phyloP scores from a whole-genome alignment of 768 basidiomycete genomes.

The Daedalea quercina region DNA sequence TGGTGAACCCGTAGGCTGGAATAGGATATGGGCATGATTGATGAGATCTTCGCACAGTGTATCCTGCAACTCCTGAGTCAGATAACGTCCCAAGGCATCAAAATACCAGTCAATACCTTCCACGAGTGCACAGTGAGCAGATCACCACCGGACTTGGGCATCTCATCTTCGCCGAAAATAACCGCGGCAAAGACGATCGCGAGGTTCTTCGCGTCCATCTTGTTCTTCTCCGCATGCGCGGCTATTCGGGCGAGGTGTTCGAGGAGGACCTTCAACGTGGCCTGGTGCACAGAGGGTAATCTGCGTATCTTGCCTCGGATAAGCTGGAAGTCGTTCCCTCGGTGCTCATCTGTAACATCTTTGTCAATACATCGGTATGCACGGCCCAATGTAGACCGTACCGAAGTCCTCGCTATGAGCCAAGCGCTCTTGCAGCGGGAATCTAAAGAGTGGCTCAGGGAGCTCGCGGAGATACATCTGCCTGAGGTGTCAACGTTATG shows the following conservation, averaged over 20 bases:
- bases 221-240: constrained; percentile 64
- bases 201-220: constrained; percentile 91
- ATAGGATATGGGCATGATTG: constrained; percentile 56
- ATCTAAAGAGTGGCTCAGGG: constrained; percentile 85
- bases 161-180: constrained; percentile 88
- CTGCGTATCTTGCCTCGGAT: constrained; percentile 83
- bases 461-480: constrained; percentile 72
- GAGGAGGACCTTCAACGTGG: constrained; percentile 70
- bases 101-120: constrained; percentile 46
- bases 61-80: constrained; percentile 33
- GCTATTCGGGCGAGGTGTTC: constrained; percentile 80
- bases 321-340: constrained; percentile 62
- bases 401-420: constrained; percentile 77
- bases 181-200: constrained; percentile 87
- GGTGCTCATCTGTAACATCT: constrained; percentile 53
- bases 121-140: constrained; percentile 65
- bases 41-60: constrained; percentile 85
- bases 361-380: neutral
- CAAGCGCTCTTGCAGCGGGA: constrained; percentile 71
- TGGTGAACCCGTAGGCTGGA: constrained; percentile 44
- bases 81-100: neutral
- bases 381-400: constrained; percentile 22
- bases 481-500: constrained; percentile 29
- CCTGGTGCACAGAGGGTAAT: constrained; percentile 77
- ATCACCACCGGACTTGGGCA: constrained; percentile 65